Evolutionary conservation across 306 rosid species (phyloP).

Genomic region (Citrullus amarus): DNA sequence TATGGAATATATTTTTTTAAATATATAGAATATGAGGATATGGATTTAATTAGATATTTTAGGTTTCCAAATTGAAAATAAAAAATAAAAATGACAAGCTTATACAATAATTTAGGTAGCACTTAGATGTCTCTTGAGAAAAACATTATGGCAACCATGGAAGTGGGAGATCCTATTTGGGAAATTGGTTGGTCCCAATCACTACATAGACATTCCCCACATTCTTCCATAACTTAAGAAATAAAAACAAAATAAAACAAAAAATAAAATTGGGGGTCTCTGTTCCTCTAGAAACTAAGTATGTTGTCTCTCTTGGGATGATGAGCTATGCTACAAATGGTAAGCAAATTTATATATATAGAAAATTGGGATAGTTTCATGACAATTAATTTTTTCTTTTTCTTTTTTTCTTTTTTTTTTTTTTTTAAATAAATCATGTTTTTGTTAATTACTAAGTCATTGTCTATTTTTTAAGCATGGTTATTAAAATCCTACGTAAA

Average conservation of each 20-base stretch:
- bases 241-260: constrained; percentile 11
- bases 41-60: background rate
- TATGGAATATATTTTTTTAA: background rate
- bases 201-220: background rate
- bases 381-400: too few relatives aligned
- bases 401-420: too few relatives aligned
- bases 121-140: constrained; percentile 1
- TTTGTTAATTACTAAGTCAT: too few relatives aligned
- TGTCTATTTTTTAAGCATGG: too few relatives aligned
- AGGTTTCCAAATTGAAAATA: too few relatives aligned
- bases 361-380: too few relatives aligned
- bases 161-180: constrained; percentile 11
- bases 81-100: too few relatives aligned
- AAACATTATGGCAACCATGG: constrained; percentile 31
- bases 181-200: constrained; percentile 2
- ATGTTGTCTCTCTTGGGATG: background rate
- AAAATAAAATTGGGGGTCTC: constrained; percentile 6
- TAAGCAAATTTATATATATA: too few relatives aligned
- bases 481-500: too few relatives aligned
- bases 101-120: background rate
- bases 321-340: background rate
- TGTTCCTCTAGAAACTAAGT: constrained; percentile 6
- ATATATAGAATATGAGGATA: background rate
- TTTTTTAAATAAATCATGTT: too few relatives aligned
- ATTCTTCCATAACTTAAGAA: constrained; percentile 8